Base-by-base conservation (phyloP, 331 rosid species). In the Rhamnella rubrinervis region DNA sequence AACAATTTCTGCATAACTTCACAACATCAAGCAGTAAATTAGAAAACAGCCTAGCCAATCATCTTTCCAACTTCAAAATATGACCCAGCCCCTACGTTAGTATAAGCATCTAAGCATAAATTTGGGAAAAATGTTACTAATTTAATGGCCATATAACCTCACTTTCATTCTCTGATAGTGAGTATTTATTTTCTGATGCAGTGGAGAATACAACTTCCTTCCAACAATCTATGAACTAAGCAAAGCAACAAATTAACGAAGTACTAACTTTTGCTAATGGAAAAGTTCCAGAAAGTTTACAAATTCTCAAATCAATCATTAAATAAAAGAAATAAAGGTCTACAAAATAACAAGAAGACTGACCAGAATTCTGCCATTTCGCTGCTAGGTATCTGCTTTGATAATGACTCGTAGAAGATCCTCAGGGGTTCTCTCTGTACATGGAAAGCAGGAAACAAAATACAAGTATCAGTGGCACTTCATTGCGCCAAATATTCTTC, bases 331-430 rank as follows among this genome's bases (percentile, higher is more conserved):
- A 41, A 31, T 31, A 31, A 31, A 40, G 50, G 13, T 35, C 11
- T 26, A 8, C 18, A 66, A 59, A 63, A 61, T 8, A 75, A 19
- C 70, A 74, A 63, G 58, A 66, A 44, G 52, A 68, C 82, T 78
- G 71, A 87, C 96, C 95, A 89, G 80, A 89, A 92, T 68, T 92
- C 95, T 12, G 98, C 92, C 97, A 93, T 93, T 83, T 91, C 91
- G 78, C 98, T 93, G 40, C 81, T 25, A 20, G 98, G 95, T 62
- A 88, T 93, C 83, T 93, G 97, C 78, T 87, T 56, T 9, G 91
- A 89, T 78, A 89, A 75, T 49, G 96, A 89, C 78, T 89, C 89
- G 4, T 86, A 84, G 77, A 88, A 92, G 75, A 89, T 80, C 86
- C 98, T 75, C 77, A 91, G 70, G n/a, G 98, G 96, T 63, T 92